Evolutionary conservation across 768 basidiomycete species (phyloP).

Genomic region (Pholiota molesta): DNA sequence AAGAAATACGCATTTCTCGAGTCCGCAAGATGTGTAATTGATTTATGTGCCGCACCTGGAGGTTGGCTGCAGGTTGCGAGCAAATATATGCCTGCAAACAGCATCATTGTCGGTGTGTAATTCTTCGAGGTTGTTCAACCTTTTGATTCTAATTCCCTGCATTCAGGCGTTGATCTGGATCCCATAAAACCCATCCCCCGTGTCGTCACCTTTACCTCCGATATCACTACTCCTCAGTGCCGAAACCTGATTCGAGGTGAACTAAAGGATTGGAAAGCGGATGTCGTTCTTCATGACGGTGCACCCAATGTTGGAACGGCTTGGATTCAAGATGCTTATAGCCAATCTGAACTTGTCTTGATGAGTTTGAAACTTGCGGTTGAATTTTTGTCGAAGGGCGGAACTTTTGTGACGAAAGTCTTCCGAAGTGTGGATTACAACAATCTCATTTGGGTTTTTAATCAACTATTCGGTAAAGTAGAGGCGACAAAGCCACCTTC

Average conservation of each 20-base stretch:
- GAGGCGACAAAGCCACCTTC: constrained; percentile 99
- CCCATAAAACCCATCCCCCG: constrained; percentile 95
- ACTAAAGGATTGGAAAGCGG: constrained; percentile 98
- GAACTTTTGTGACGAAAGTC: constrained; percentile 97
- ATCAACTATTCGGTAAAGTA: constrained; percentile 92
- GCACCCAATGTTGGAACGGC: constrained; percentile 99
- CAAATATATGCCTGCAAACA: constrained; percentile 95
- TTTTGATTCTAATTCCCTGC: constrained; percentile 13
- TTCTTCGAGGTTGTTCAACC: background rate
- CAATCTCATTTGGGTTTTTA: constrained; percentile 98
- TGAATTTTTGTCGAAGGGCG: constrained; percentile 91
- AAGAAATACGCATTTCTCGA: constrained; percentile 96
- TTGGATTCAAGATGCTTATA: constrained; percentile 98
- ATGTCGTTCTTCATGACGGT: constrained; percentile 97
- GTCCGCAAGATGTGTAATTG: constrained; percentile 88
- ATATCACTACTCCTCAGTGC: constrained; percentile 93
- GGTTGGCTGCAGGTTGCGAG: constrained; percentile 99
- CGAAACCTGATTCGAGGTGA: constrained; percentile 84
- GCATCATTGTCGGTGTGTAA: constrained; percentile 78
- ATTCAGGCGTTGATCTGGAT: constrained; percentile 88
- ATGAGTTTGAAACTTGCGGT: constrained; percentile 95
- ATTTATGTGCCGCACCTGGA: constrained; percentile 97
- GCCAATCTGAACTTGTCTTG: constrained; percentile 94
- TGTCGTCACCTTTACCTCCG: constrained; percentile 88
- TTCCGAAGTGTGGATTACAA: constrained; percentile 99